Percentiles rank a stretch among this genome's conserved stretches.
These are phyloP conservation scores for Ophiorrhiza pumila DNA, from an alignment of 257 asterid species.

Conservation along the genomic window DNA sequence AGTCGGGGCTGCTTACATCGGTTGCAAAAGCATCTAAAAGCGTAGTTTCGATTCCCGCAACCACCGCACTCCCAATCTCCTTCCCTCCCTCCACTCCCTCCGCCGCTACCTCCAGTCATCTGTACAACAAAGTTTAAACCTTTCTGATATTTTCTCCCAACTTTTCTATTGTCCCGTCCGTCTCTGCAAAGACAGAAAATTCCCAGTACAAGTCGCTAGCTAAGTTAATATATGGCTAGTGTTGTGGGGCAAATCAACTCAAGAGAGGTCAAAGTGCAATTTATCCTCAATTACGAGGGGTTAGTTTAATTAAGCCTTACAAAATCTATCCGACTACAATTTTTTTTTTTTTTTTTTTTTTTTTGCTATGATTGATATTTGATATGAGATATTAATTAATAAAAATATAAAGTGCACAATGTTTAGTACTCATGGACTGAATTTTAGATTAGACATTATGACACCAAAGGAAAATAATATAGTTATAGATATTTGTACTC, in stretches of 20 bases:
- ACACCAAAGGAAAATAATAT: no score
- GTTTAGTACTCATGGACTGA: no score
- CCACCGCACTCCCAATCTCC: slow-evolving; percentile 91
- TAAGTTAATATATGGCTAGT: neutral
- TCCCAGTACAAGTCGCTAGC: neutral
- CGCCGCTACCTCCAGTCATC: slow-evolving; percentile 28
- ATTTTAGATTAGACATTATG: no score
- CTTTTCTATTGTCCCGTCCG: neutral
- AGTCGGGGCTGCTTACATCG: slow-evolving; percentile 90
- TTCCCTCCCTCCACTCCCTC: slow-evolving; percentile 53
- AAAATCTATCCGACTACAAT: no score
- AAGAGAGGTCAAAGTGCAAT: neutral
- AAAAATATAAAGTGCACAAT: no score
- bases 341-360: no score
- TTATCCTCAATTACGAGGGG: no score
- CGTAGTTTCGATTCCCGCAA: slow-evolving; percentile 72
- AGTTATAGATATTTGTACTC: no score
- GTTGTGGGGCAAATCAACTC: no score
- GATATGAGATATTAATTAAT: no score
- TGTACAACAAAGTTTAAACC: neutral
- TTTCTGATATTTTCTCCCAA: neutral
- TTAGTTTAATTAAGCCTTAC: no score
- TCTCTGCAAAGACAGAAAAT: neutral
- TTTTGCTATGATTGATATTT: no score
- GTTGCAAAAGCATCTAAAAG: slow-evolving; percentile 80